Base-by-base conservation (phyloP, 2,329 filamentous ascomycete species). In the Pseudopithomyces maydicus region DNA sequence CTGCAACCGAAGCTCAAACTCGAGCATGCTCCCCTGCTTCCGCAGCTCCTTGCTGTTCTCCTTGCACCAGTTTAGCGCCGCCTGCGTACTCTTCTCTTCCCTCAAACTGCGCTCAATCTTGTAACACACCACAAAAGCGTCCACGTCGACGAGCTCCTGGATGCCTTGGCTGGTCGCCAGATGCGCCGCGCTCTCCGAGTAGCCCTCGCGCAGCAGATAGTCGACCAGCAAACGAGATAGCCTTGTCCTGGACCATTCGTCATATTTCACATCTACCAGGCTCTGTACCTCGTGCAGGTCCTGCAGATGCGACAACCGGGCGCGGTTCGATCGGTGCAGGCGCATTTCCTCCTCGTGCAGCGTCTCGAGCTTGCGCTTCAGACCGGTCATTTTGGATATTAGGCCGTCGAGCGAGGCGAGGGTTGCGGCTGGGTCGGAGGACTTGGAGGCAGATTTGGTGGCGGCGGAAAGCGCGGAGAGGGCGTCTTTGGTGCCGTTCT, bases 31-130 rank as follows among this genome's bases (percentile, higher is more conserved):
- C 83, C 91, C 89, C 77, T 91, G 89, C 81, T 95, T 96, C 71
- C 92, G 90, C 57, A 99, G 79, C 61, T 93, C 90, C 69, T 94
- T 93, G 77, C 96, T 95, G 76, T 97, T 97, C 69, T 98, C 94
- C 15, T 83, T 86, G 74, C 95, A 97, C 95, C 95, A 99, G 12
- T 87, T 85, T 53, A 99, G 77, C 20, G 92, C 93, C 67, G 96
- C 90, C 35, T 83, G 82, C 4, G 94, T 90, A 65, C 87, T 90
- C 32, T 88, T 87, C 15, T 72, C 69, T 38, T 83, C 82, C 42
- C 85, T 79, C 58, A 99, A 78, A 59, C 88, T 90, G 66, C 88
- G 83, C 57, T 91, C 87, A 63, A 98, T 92, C 56, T 84, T 84
- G 59, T 89, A 89, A 80, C 93, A 94, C 66, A 89, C 85, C 52